Evolutionary conservation across 2,329 filamentous ascomycete species (phyloP).

Genomic region (Trichoderma arundinaceum): DNA sequence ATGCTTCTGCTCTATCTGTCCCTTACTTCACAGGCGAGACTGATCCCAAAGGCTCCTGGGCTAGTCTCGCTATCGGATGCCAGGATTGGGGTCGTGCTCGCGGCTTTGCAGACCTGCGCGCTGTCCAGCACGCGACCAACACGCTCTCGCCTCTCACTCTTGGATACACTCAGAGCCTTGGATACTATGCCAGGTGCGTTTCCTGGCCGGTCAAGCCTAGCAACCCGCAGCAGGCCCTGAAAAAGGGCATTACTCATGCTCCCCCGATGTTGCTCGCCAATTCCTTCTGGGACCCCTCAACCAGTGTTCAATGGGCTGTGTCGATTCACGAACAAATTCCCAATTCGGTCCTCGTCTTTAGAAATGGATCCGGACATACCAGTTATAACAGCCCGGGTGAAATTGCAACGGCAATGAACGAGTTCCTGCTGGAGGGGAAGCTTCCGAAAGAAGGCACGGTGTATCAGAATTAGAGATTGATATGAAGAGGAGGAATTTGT

Average conservation of each 20-base stretch:
- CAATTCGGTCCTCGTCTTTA: neutral
- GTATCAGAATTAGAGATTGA: neutral
- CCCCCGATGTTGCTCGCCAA: neutral
- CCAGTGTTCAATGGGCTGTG: neutral
- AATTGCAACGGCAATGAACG: neutral
- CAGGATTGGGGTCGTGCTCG: neutral
- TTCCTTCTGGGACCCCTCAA: neutral
- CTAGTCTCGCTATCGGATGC: neutral
- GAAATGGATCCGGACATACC: neutral
- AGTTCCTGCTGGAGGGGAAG: neutral
- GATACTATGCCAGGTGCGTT: neutral
- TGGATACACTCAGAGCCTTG: neutral
- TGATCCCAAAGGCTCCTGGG: neutral
- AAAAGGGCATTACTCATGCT: neutral
- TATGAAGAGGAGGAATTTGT: neutral
- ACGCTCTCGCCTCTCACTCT: neutral
- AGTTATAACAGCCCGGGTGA: neutral
- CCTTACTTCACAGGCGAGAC: neutral
- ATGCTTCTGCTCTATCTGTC: neutral
- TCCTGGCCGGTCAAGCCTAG: neutral
- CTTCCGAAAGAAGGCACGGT: conserved; percentile 1
- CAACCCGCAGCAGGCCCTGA: neutral
- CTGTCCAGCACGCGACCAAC: neutral
- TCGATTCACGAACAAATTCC: neutral
- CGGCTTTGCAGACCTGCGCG: neutral